Percentiles rank a stretch among this genome's conserved stretches.
Evolutionary conservation across 768 basidiomycete genomes (phyloP).

Genomic region (Podaxis rugospora): DNA sequence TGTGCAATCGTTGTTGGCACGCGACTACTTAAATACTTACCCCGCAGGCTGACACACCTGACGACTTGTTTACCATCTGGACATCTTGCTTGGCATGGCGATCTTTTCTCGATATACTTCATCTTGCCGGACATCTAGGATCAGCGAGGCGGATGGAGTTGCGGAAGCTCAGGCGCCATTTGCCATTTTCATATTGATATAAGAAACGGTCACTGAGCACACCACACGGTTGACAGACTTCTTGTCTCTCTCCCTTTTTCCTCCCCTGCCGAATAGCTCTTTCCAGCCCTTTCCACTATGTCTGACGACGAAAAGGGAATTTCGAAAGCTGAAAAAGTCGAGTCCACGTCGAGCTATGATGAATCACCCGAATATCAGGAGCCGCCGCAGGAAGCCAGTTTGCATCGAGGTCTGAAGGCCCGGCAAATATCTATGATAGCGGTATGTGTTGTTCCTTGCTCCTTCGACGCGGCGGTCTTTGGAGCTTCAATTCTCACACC

Average conservation of each 20-base stretch:
- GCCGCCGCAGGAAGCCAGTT: slow-evolving; percentile 28
- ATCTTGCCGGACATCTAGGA: background rate
- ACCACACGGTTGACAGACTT: background rate
- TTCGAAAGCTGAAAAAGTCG: slow-evolving; percentile 14
- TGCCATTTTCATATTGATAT: background rate
- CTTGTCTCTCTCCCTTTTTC: background rate
- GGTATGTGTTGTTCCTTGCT: slow-evolving; percentile 20
- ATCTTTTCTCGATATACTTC: background rate
- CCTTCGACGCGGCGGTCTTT: background rate
- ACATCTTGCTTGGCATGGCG: background rate
- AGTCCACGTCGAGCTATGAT: slow-evolving; percentile 17
- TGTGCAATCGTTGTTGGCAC: background rate
- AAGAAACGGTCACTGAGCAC: background rate
- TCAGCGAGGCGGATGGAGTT: background rate
- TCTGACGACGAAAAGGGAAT: slow-evolving; percentile 24
- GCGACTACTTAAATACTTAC: background rate
- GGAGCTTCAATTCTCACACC: background rate
- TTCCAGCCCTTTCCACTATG: slow-evolving; percentile 11
- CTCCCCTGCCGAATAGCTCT: background rate
- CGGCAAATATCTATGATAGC: slow-evolving; percentile 56
- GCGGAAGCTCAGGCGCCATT: background rate
- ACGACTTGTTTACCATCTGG: background rate
- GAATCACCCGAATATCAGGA: slow-evolving; percentile 24
- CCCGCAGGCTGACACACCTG: background rate
- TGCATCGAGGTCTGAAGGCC: slow-evolving; percentile 48